Evolutionary conservation across 805 yeast species (phyloP).

Genomic region (Wickerhamiella shivajii): DNA sequence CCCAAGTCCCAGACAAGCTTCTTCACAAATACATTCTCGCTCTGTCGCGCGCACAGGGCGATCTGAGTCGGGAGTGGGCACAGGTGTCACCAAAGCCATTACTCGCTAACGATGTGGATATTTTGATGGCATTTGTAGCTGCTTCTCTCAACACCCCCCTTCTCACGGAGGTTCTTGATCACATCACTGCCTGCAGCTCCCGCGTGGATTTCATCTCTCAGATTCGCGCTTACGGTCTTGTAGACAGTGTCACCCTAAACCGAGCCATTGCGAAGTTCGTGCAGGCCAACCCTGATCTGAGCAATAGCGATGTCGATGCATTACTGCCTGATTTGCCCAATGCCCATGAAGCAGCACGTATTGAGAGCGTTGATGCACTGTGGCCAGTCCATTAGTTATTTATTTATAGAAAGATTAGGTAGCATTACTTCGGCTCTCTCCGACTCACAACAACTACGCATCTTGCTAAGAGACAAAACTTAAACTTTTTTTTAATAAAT

Average conservation of each 20-base stretch:
- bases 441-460: neutral
- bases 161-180: constrained; percentile 7
- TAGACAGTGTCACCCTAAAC: constrained; percentile 6
- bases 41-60: constrained; percentile 15
- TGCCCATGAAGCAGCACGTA: constrained; percentile 1
- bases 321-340: constrained; percentile 7
- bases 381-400: constrained; percentile 7
- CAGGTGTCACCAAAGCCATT: no score
- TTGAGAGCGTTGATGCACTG: constrained; percentile 9
- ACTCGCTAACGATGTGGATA: neutral
- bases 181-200: no score
- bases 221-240: constrained; percentile 4
- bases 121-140: constrained; percentile 17
- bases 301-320: constrained; percentile 9
- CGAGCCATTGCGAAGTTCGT: constrained; percentile 9
- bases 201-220: no score
- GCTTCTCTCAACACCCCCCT: constrained; percentile 16
- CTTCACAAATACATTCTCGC: constrained; percentile 18
- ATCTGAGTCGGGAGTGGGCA: constrained; percentile 17
- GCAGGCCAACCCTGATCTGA: constrained; percentile 2
- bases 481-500: neutral
- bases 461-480: neutral
- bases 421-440: neutral
- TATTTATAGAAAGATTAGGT: neutral
- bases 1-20: neutral